Conservation (phyloP, 2,329 filamentous ascomycete species). For the Cadophora luteo-olivacea region DNA sequence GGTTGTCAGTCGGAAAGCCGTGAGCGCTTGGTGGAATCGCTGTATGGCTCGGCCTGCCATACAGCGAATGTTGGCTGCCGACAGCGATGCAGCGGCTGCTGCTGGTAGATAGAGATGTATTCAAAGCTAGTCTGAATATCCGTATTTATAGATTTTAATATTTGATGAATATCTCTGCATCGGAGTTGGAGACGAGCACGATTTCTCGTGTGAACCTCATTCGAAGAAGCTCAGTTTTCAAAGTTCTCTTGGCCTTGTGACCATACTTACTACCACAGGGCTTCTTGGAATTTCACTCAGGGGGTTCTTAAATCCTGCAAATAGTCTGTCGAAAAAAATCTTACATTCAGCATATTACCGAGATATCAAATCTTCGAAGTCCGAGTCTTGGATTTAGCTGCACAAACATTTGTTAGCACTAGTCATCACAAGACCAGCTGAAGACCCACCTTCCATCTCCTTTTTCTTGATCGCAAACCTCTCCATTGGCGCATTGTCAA, state of each 20-base stretch:
- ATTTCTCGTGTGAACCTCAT: no score
- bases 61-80: constrained; percentile 46
- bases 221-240: no score
- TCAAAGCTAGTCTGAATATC: background rate
- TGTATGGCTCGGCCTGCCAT: constrained; percentile 48
- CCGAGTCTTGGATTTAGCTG: constrained; percentile 36
- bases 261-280: no score
- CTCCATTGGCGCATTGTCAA: constrained; percentile 52
- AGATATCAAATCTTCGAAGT: constrained; percentile 34
- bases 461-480: constrained; percentile 52
- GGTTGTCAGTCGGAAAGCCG: constrained; percentile 46
- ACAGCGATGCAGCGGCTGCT: constrained; percentile 45
- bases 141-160: background rate
- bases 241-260: no score
- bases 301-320: background rate
- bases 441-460: constrained; percentile 42
- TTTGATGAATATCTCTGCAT: background rate
- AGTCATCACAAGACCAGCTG: no score
- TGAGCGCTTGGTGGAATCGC: constrained; percentile 52
- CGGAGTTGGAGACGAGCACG: background rate
- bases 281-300: no score
- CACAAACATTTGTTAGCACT: background rate
- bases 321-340: background rate
- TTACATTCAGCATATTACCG: background rate
- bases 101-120: constrained; percentile 33